Percentiles rank a stretch among this genome's conserved stretches.
Evolutionary conservation across 2,329 filamentous ascomycete species (phyloP).

Genomic region (Trichoderma brevicompactum): DNA sequence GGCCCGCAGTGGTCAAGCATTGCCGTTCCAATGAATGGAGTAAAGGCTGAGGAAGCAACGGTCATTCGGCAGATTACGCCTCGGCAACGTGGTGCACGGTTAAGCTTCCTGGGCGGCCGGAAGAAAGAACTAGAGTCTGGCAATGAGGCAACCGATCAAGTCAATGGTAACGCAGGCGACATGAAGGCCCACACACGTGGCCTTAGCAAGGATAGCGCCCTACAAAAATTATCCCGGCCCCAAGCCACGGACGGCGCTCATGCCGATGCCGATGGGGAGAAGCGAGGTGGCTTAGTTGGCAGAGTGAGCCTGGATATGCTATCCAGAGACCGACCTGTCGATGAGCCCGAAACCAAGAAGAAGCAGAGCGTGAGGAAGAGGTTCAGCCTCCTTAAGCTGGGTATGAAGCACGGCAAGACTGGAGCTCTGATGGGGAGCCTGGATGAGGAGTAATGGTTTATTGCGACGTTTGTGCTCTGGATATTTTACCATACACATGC

Average conservation of each 20-base stretch:
- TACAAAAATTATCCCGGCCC: conserved; percentile 52
- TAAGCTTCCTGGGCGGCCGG: conserved; percentile 62
- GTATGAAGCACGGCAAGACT: conserved; percentile 67
- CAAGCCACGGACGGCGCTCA: conserved; percentile 41
- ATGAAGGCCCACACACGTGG: conserved; percentile 41
- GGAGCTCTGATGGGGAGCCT: conserved; percentile 58
- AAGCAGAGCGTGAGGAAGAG: conserved; percentile 74
- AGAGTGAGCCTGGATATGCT: conserved; percentile 40
- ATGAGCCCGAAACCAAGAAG: conserved; percentile 46
- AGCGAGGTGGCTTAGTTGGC: conserved; percentile 35
- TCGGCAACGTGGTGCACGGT: conserved; percentile 56
- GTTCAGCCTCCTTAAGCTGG: conserved; percentile 76
- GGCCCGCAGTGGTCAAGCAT: conserved; percentile 42
- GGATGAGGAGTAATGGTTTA: conserved; percentile 55
- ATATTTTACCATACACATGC: not conserved
- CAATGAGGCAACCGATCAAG: conserved; percentile 36
- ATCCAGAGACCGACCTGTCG: conserved; percentile 35
- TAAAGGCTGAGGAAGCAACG: conserved; percentile 54
- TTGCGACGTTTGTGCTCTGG: not conserved
- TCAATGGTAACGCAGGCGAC: conserved; percentile 41
- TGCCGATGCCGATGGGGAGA: conserved; percentile 32
- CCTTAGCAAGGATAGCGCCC: conserved; percentile 38
- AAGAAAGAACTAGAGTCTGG: conserved; percentile 48
- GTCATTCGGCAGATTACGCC: conserved; percentile 56
- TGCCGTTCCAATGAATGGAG: conserved; percentile 42